Conservation (phyloP, 805 yeast species). For the Kregervanrija fluxuum region DNA sequence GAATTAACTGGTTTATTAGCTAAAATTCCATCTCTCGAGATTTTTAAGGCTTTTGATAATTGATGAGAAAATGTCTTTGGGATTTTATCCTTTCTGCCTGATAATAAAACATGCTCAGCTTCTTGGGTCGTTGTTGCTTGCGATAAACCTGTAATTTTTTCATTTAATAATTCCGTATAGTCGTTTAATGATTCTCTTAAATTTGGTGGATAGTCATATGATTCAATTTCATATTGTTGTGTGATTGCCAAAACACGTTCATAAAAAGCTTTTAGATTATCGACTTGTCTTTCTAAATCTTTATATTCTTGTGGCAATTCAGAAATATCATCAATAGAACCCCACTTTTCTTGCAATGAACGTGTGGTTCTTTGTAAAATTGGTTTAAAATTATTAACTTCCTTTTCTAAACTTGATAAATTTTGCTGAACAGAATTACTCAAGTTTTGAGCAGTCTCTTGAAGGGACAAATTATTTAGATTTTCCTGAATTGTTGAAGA, state of each 20-base stretch:
- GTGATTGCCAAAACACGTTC: conserved; percentile 44
- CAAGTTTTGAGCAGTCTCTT: conserved; percentile 29
- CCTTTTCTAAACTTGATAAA: conserved; percentile 25
- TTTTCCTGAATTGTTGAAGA: conserved; percentile 23
- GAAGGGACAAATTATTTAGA: conserved; percentile 27
- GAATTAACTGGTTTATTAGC: conserved; percentile 8
- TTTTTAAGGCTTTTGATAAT: conserved; percentile 47
- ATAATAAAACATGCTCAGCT: conserved; percentile 47
- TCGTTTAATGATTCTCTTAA: conserved; percentile 58
- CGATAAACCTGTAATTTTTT: conserved; percentile 51
- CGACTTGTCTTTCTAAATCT: conserved; percentile 59
- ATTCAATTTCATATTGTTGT: conserved; percentile 62
- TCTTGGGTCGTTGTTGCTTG: conserved; percentile 62
- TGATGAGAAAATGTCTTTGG: conserved; percentile 76
- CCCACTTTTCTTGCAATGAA: conserved; percentile 52
- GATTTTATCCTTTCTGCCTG: conserved; percentile 28
- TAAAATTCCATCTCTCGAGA: conserved; percentile 38
- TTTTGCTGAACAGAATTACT: conserved; percentile 27
- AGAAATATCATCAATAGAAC: conserved; percentile 58
- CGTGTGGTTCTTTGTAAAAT: conserved; percentile 53
- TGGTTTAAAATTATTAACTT: conserved; percentile 35
- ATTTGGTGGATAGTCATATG: conserved; percentile 81
- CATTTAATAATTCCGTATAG: conserved; percentile 49
- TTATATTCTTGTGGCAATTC: conserved; percentile 71
- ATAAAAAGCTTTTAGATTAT: conserved; percentile 54